phyloP scores from a whole-genome alignment of 345 rosid species.

The Rhizophora mangle region DNA sequence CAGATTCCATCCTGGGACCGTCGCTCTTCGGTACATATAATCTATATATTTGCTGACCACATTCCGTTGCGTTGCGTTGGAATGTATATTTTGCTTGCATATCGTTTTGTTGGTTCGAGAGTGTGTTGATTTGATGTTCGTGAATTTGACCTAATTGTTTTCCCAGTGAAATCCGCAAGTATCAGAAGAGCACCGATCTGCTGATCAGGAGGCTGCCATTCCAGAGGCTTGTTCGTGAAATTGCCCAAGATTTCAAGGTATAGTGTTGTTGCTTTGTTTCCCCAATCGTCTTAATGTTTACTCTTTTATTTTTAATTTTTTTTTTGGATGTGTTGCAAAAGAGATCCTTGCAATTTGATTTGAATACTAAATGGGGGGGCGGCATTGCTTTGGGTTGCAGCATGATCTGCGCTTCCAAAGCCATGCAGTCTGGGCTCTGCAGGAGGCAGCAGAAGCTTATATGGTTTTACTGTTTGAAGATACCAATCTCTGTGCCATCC shows the following conservation, averaged over 20 bases:
- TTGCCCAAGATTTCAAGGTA: slow-evolving; percentile 13
- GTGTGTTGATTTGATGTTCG: background rate
- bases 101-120: background rate
- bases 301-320: too few species aligned
- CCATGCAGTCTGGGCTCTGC: slow-evolving; percentile 5
- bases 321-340: background rate
- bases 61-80: too few species aligned
- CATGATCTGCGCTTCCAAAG: slow-evolving; percentile 7
- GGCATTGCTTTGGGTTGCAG: background rate
- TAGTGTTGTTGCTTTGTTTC: background rate
- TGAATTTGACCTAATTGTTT: background rate
- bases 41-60: too few species aligned
- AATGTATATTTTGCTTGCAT: background rate
- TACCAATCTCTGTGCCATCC: slow-evolving; percentile 4
- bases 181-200: background rate
- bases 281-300: background rate
- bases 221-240: slow-evolving; percentile 7
- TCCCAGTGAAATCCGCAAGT: background rate
- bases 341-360: too few species aligned
- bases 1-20: background rate
- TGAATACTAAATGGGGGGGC: too few species aligned
- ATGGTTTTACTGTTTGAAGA: slow-evolving; percentile 5
- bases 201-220: background rate
- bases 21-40: background rate
- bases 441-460: slow-evolving; percentile 6